Evolutionary conservation across 139 green algal genomes (phyloP), one percentile per base, ranked within the genome.

Genomic region (Chlorella sorokiniana): DNA sequence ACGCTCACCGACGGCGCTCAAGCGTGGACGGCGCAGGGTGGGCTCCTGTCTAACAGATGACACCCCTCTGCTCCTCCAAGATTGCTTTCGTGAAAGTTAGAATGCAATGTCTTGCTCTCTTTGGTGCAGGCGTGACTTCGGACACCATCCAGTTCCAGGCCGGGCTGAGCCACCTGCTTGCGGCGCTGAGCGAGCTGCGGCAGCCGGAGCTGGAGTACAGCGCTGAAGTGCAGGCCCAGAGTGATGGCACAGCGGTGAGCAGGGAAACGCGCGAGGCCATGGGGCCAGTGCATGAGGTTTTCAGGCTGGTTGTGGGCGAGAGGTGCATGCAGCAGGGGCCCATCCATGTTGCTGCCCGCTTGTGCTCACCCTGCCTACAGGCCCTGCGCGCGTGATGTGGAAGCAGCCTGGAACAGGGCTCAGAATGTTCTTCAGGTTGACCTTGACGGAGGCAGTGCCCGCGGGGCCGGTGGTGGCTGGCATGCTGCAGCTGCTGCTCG

Each of bases 401-500:
- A 29, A 65, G 56, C 16, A 65, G 23, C 23, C 56, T 10, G 6
- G 18, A 16, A 65, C 56, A 31, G 56, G 18, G 16, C 65, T 48
- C 35, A 29, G 14, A 18, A 20, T 79, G 37, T 25, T 69, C 8
- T 18, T 69, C 23, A 52, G 54, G 27, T 37, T 61, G 37, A 41
- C 27, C 1, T 35, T 79, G 54, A 37, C 73, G 38, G 37, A 35
- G 22, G 73, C 73, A 29, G 37, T 31, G 27, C 25, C 73, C 4
- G 73, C 73, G 22, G 48, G 6, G 11, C 54, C 73, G 3, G 37
- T 79, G 6, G 8, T 79, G 6, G 11, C 2, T 11, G 14, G 11
- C 73, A 79, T 79, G 73, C 73, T 79, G 51, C 40, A 35, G 37
- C 73, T 79, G 73, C 73, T 79, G 35, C 16, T 51, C 23, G 73